Evolutionary conservation across 352 stramenopile genomes (phyloP), one percentile per base, ranked within the genome.

Genomic region (Globisporangium paddicum): DNA sequence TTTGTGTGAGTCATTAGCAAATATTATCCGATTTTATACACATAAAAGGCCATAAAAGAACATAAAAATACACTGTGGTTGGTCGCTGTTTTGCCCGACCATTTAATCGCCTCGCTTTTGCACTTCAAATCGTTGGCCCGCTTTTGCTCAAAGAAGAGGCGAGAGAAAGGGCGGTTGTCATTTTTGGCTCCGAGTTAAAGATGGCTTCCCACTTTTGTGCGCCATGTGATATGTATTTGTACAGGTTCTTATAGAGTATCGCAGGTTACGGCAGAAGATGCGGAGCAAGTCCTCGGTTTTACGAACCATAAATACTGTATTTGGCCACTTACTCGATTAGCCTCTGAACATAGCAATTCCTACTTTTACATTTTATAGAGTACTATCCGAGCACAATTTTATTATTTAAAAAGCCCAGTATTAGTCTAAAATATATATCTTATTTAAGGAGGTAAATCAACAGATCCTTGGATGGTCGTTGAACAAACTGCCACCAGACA

Each of bases 181-280:
- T 19, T 35, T 35, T 51, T 44, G 37, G 37, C 37, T 42, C 37
- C 10, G 37, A 19, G 37, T 7, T n/a, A 16, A 5, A 41, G n/a
- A n/a, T 41, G 47, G 23, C 3, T n/a, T 6, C 28, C 18, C 47
- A 18, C n/a, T 53, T 53, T 16, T 53, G 45, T 18, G 28, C 16
- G 13, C 45, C 25, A 35, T 18, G 13, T n/a, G 21, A 23, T 32
- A 50, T 50, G 0, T 3, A 19, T 32, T 50, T 28, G 9, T 50
- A 50, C 11, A 50, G 21, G 44, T 11, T 46, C 34, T 0, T 6
- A 50, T 34, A 2, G 13, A 3, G 19, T 32, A 3, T 4, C 2
- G 16, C 7, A 58, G 38, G 38, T 21, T 44, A 11, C 19, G 21
- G 53, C 54, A 52, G 54, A 60, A 52, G 41, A 60, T 49, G 18